Evolutionary conservation across 371 early-diverging fungal species (phyloP).

Genomic region (Mortierella sp.): DNA sequence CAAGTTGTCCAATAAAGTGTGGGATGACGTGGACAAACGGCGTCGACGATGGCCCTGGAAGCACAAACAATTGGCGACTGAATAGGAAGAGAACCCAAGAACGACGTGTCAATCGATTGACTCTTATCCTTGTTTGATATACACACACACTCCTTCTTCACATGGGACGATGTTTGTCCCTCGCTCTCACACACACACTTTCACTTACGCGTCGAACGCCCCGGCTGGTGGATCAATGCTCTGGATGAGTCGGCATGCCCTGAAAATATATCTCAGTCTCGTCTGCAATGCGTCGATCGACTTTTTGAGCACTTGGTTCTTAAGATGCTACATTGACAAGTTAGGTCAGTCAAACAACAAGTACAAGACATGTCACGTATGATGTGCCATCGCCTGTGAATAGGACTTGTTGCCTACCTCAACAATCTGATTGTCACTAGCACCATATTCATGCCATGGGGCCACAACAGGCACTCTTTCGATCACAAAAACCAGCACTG

Average conservation of each 20-base stretch:
- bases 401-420: conserved; percentile 17
- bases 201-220: conserved; percentile 29
- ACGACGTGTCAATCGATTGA: background rate
- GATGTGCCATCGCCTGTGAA: background rate
- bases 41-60: conserved; percentile 35
- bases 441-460: conserved; percentile 34
- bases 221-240: conserved; percentile 30
- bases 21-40: conserved; percentile 48
- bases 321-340: conserved; percentile 19
- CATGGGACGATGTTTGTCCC: background rate
- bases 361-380: background rate
- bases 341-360: background rate
- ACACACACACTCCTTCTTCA: background rate
- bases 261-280: conserved; percentile 34
- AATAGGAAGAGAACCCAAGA: background rate
- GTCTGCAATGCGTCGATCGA: conserved; percentile 45
- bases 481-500: conserved; percentile 40
- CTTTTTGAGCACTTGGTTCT: conserved; percentile 35
- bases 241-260: conserved; percentile 37
- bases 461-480: conserved; percentile 27
- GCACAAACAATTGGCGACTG: conserved; percentile 47
- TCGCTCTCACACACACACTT: background rate
- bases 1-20: conserved; percentile 19
- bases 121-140: background rate
- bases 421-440: conserved; percentile 26